A percentile compares a stretch with the other conserved stretches of the same genome.
These are phyloP conservation scores for Microdochium nivale DNA, from an alignment of 2,329 filamentous ascomycete genomes.

Conservation along the genomic window DNA sequence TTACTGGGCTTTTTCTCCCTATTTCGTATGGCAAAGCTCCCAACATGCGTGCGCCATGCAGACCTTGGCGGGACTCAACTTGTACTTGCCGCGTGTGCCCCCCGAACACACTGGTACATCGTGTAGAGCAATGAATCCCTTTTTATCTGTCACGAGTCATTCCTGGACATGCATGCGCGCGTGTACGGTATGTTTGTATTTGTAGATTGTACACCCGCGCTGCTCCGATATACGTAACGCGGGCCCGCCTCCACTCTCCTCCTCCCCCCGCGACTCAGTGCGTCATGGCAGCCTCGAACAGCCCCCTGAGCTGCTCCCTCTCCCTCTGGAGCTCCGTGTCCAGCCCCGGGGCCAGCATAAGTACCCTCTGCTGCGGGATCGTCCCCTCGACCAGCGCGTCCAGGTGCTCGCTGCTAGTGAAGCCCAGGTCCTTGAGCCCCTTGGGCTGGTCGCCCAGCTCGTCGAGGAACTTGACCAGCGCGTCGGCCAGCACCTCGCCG, in stretches of 20 bases:
- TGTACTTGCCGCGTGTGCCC: no score
- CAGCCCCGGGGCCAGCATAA: constrained; percentile 84
- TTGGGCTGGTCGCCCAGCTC: constrained; percentile 83
- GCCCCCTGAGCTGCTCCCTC: constrained; percentile 57
- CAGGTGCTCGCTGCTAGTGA: constrained; percentile 58
- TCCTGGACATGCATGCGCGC: no score
- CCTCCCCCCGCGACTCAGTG: constrained; percentile 15
- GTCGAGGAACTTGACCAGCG: constrained; percentile 70
- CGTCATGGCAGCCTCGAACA: constrained; percentile 57
- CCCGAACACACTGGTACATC: no score
- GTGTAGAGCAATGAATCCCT: no score
- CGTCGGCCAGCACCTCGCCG: constrained; percentile 79
- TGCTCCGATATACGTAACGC: background rate
- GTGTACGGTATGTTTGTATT: no score
- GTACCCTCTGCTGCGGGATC: constrained; percentile 79
- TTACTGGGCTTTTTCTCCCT: no score
- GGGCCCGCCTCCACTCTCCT: background rate
- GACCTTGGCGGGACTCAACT: no score
- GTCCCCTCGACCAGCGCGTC: constrained; percentile 88
- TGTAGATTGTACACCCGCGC: no score
- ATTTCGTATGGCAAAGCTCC: no score
- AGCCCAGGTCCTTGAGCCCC: constrained; percentile 78
- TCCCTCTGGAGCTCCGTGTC: constrained; percentile 61
- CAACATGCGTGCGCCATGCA: no score
- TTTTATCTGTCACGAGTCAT: no score